phyloP scores from a whole-genome alignment of 2,329 filamentous ascomycete species.

The Penicillium hesseltinei region DNA sequence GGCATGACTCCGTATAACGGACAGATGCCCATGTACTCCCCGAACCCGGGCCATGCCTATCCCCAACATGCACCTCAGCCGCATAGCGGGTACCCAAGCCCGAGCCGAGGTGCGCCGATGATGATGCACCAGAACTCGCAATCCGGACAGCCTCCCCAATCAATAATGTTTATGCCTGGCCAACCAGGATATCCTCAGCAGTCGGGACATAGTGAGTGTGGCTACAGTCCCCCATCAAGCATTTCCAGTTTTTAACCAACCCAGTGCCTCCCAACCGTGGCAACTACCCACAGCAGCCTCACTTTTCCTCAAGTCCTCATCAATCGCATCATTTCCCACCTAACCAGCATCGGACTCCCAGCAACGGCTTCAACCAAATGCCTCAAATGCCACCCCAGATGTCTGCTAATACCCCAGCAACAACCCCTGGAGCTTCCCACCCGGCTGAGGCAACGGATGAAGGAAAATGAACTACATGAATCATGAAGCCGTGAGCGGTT shows the following conservation, averaged over 20 bases:
- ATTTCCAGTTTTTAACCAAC: conserved; percentile 41
- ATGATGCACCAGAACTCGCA: conserved; percentile 96
- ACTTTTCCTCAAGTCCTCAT: conserved; percentile 65
- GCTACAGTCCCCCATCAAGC: conserved; percentile 13
- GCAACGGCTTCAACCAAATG: conserved; percentile 55
- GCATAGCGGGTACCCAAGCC: conserved; percentile 82
- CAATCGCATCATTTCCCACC: conserved; percentile 62
- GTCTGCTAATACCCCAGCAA: conserved; percentile 35
- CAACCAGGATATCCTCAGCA: conserved; percentile 74
- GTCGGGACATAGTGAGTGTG: conserved; percentile 68
- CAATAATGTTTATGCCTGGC: conserved; percentile 73
- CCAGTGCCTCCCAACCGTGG: conserved; percentile 60
- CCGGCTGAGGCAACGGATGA: conserved; percentile 47
- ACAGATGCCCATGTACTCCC: conserved; percentile 80
- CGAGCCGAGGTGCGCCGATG: conserved; percentile 79
- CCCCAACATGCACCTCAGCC: conserved; percentile 53
- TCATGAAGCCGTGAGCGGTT: conserved; percentile 5
- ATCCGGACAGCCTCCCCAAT: conserved; percentile 70
- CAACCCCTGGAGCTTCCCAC: conserved; percentile 37
- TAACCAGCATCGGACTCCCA: conserved; percentile 56
- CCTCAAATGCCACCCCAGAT: conserved; percentile 46
- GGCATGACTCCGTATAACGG: conserved; percentile 66
- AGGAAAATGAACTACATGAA: conserved; percentile 44
- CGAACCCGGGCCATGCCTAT: conserved; percentile 68
- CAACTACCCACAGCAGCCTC: conserved; percentile 61